Base-by-base conservation (phyloP, 257 asterid species). In the Lycium barbarum region DNA sequence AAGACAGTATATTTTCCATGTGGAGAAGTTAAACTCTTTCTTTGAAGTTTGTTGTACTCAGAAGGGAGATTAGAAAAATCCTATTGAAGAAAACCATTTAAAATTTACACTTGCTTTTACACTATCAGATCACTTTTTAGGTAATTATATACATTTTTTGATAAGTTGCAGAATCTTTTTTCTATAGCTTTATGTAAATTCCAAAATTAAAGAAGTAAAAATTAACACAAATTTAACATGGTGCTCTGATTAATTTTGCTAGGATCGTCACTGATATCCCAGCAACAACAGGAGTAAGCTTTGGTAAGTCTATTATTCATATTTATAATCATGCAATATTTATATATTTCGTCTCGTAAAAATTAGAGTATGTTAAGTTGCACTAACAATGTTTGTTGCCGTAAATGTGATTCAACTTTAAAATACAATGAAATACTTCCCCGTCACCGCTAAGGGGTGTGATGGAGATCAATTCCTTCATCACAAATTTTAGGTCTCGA, bases 251-350 rank as follows among this genome's bases (percentile, higher is more conserved):
- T 62, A 63, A 68, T 7, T 58, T 45, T 43, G 18, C 51, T 61
- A 84, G 87, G 87, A 51, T 79, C 61, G 84, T 84, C 47, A 84
- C 84, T 49, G 80, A 84, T 67, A 84, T 84, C 70, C 87, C 80
- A 76, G 84, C 84, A 33, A 78, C 80, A 45, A 84, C 84, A 1
- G 87, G 84, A 53, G 80, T 57, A 22, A 38, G 51, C 2, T 79
- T 84, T 36, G 87, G 84, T 84, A 45, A 72, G 58, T 72, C 17
- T 26, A 26, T 26, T 72, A 36, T 18, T 40, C 2, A 2, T 14
- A 70, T 38, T 26, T 26, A 26, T 70, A 70, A 70, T 70, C 53
- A 70, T 38, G 53, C 47, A 33, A 10, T 22, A 22, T 62, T 22
- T 20, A 20, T 62, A 61, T 61, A 61, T 58, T 58, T 18, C 26